phyloP scores from a whole-genome alignment of 768 basidiomycete species.

The Panellus pusillus region DNA sequence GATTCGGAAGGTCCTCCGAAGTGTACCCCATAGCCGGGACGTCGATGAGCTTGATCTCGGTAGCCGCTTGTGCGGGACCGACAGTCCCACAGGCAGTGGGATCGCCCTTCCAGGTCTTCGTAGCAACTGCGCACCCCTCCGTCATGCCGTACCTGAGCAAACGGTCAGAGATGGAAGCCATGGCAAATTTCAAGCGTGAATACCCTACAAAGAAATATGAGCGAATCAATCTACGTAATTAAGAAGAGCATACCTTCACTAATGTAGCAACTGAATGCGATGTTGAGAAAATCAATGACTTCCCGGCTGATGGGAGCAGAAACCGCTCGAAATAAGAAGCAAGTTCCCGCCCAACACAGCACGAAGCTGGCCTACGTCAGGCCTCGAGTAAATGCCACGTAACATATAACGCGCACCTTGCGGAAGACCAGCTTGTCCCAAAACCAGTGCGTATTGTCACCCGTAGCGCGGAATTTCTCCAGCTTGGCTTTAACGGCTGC shows the following conservation, averaged over 20 bases:
- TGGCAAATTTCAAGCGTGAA: no score
- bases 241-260: slow-evolving; percentile 60
- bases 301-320: slow-evolving; percentile 87
- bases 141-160: slow-evolving; percentile 78
- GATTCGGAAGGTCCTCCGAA: slow-evolving; percentile 81
- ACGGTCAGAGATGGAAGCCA: background rate
- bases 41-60: slow-evolving; percentile 87
- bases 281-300: slow-evolving; percentile 88
- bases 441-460: slow-evolving; percentile 69
- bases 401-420: slow-evolving; percentile 55
- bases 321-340: slow-evolving; percentile 65
- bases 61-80: slow-evolving; percentile 73
- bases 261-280: slow-evolving; percentile 74
- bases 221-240: background rate
- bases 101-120: slow-evolving; percentile 60
- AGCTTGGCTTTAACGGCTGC: slow-evolving; percentile 79
- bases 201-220: slow-evolving; percentile 40
- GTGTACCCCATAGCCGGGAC: slow-evolving; percentile 89
- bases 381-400: background rate
- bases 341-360: slow-evolving; percentile 83
- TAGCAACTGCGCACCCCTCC: slow-evolving; percentile 71
- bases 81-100: slow-evolving; percentile 71
- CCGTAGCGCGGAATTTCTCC: slow-evolving; percentile 66
- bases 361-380: slow-evolving; percentile 53
- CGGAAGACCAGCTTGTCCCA: slow-evolving; percentile 92